These are phyloP conservation scores for Myotisia sp. DNA, from an alignment of 2,329 filamentous ascomycete genomes.

Conservation along the genomic window DNA sequence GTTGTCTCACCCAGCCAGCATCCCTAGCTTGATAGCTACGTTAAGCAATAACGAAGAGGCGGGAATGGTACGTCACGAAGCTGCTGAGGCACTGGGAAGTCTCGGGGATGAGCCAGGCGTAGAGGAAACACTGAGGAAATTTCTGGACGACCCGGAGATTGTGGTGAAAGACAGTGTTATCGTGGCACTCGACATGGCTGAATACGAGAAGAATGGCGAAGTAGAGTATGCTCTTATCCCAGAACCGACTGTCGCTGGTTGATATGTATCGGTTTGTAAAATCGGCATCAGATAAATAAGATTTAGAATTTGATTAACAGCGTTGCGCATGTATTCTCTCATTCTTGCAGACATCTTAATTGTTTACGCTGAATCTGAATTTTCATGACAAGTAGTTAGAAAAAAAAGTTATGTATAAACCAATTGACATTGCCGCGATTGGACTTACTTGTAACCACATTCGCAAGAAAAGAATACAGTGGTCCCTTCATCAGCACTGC, in stretches of 20 bases:
- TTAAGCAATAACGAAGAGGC: constrained; percentile 68
- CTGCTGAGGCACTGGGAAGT: constrained; percentile 87
- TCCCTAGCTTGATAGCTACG: constrained; percentile 68
- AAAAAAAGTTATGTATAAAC: constrained; percentile 19
- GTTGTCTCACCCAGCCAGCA: constrained; percentile 88
- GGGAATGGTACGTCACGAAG: constrained; percentile 96
- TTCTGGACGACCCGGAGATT: constrained; percentile 78
- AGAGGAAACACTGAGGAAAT: constrained; percentile 66
- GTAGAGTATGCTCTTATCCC: constrained; percentile 87
- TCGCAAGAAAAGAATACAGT: constrained; percentile 69
- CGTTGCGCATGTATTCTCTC: neutral
- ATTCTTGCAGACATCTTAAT: too few species aligned
- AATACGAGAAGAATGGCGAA: constrained; percentile 82
- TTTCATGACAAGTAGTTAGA: neutral
- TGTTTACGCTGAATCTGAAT: constrained; percentile 19
- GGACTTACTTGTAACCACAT: constrained; percentile 66
- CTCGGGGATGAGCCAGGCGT: constrained; percentile 88
- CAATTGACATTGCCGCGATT: too few species aligned
- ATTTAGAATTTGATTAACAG: neutral
- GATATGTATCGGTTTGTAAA: constrained; percentile 2
- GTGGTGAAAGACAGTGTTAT: constrained; percentile 91
- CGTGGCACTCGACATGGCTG: constrained; percentile 94
- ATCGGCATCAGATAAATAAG: neutral
- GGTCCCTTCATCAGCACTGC: constrained; percentile 78
- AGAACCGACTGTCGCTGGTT: constrained; percentile 28